These are phyloP conservation scores for Sanghuangporus sanghuang DNA, from an alignment of 1,284 basidiomycete species.

Conservation along the genomic window DNA sequence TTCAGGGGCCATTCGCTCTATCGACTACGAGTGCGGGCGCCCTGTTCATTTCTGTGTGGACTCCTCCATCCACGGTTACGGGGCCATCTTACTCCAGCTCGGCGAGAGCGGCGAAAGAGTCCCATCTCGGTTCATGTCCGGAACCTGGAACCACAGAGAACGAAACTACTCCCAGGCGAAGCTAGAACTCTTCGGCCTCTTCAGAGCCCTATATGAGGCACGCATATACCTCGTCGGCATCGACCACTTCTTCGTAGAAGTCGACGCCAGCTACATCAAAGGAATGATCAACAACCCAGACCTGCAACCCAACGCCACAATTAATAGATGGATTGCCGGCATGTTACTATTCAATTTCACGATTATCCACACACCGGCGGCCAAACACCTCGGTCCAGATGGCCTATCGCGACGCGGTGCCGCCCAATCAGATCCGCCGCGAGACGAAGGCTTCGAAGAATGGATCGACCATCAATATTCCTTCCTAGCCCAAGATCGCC, in stretches of 20 bases:
- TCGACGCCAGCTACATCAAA: constrained; percentile 33
- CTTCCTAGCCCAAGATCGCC: too few species aligned
- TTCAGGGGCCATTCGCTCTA: background rate
- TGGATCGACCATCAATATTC: background rate
- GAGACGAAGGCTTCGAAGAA: background rate
- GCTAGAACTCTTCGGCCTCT: too few species aligned
- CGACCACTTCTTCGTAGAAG: constrained; percentile 28
- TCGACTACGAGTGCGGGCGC: constrained; percentile 7
- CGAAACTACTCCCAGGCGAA: too few species aligned
- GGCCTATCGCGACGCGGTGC: constrained; percentile 26
- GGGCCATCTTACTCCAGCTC: too few species aligned
- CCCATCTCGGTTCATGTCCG: too few species aligned
- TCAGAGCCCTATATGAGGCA: too few species aligned
- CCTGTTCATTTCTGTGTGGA: too few species aligned
- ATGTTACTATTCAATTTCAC: constrained; percentile 35
- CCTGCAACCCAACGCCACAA: constrained; percentile 31
- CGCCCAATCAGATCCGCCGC: background rate
- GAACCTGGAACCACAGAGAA: too few species aligned
- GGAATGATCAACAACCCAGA: too few species aligned
- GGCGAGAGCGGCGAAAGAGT: too few species aligned
- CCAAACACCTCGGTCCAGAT: constrained; percentile 25
- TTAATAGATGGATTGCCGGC: constrained; percentile 36
- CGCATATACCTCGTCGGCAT: constrained; percentile 26
- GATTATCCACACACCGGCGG: constrained; percentile 30
- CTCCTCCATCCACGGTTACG: too few species aligned